Base-by-base conservation (phyloP, 768 basidiomycete species). In the Baorangia bicolor region DNA sequence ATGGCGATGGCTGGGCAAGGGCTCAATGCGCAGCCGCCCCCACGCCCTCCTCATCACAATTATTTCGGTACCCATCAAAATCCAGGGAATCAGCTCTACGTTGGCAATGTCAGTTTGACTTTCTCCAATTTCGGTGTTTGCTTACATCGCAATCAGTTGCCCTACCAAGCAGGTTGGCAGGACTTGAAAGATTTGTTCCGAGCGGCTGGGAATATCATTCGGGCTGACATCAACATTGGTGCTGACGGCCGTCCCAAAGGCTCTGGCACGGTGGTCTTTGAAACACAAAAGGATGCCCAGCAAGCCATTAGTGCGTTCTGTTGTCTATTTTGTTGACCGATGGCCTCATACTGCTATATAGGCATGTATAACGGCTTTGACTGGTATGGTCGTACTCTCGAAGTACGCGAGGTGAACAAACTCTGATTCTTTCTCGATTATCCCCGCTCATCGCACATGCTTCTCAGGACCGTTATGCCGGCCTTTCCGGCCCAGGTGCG, bases 161-260 rank as follows among this genome's bases (percentile, higher is more conserved):
- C 94, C 2, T 93, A 92, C 68, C 93, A 95, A 75, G 94, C 94
- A n/a, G 93, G 93, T 30, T 99, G 96, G 96, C 96, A 99, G 70
- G 96, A 98, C 70, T 76, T 98, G 53, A 98, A 98, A 68, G 96
- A 98, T 72, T 77, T 98, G 28, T 98, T 98, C 87, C 87, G 96
- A 53, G 85, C 92, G 28, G 92, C 96, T 42, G 96, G 96, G 8
- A 91, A 92, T 67, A 95, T 99, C 63, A 85, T 98, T 60, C 86
- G 96, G 43, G 94, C 96, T 53, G 96, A 98, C 70, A 93, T 98
- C 59, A 94, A 95, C 63, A 89, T 96, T 54, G 92, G 91, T 56
- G 85, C 87, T 21, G 94, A 97, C 71, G 95, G 95, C 27, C 83
- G 87, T 13, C 94, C 96, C 16, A 96, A 97, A 70, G 96, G 96